phyloP scores from a whole-genome alignment of 1,139 yeast species.

The Yamadazyma buinensis region DNA sequence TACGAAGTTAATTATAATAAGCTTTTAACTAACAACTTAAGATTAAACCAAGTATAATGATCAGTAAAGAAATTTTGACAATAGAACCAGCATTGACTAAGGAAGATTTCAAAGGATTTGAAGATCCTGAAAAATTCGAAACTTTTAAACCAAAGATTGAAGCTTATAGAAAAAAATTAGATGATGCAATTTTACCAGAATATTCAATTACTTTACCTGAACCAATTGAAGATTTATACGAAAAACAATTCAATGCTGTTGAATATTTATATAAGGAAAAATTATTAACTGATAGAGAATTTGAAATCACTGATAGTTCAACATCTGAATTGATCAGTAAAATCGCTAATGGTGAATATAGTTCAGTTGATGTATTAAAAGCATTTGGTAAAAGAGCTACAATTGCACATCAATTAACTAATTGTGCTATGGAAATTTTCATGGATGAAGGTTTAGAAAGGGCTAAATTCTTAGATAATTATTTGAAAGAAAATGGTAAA shows the following conservation, averaged over 20 bases:
- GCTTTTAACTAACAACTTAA: no score
- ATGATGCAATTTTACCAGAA: conserved; percentile 36
- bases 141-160: conserved; percentile 47
- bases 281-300: conserved; percentile 41
- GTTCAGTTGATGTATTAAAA: conserved; percentile 43
- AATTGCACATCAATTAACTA: conserved; percentile 32
- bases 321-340: conserved; percentile 31
- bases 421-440: conserved; percentile 32
- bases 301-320: conserved; percentile 43
- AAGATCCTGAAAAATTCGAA: conserved; percentile 29
- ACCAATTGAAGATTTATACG: conserved; percentile 33
- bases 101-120: conserved; percentile 31
- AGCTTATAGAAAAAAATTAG: conserved; percentile 42
- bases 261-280: conserved; percentile 40
- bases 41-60: background rate
- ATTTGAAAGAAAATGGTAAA: conserved; percentile 50
- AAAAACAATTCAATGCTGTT: conserved; percentile 42
- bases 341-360: conserved; percentile 29
- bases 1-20: no score
- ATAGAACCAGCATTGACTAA: conserved; percentile 25
- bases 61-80: background rate
- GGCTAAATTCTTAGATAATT: conserved; percentile 31
- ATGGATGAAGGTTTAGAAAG: conserved; percentile 33
- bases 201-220: conserved; percentile 40
- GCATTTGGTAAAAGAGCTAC: conserved; percentile 52